Base-by-base conservation (phyloP, 176 grass and related monocot species). In the Cymbopogon citratus region DNA sequence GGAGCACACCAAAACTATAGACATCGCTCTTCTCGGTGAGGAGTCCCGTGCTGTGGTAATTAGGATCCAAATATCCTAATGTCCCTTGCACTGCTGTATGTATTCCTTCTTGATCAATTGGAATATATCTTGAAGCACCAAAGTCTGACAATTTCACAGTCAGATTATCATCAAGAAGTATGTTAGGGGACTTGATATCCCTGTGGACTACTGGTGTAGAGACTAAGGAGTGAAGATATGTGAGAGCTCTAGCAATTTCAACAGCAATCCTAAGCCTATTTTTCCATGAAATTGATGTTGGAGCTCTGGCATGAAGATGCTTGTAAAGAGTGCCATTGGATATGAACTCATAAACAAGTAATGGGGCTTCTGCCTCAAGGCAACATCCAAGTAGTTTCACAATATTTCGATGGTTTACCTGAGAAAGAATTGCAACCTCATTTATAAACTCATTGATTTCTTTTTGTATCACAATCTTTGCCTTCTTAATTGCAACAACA, bases 11-110 rank as follows among this genome's bases (percentile, higher is more conserved):
- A 12, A 81, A 85, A 54, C 81, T 85, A 59, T 89, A 89, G 12
- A 89, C 82, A 85, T 85, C 81, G 3, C 87, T 89, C 48, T 89
- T 89, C 10, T 89, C 61, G 12, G 81, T 85, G 38, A 89, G 12
- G 41, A 66, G 51, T 33, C 87, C 68, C 2, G 69, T 84, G 10
- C 63, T 65, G 19, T 76, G 68, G 26, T 89, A 89, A 33, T 63
- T 77, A 43, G 82, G 87, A 34, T 89, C 82, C 21, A 89, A 44
- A 78, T 89, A 89, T 23, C 87, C 81, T 16, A 75, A 75, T 18
- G 81, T 81, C 31, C 81, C 87, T 76, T 81, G 82, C 11, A 85
- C 46, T 34, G 25, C 25, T 12, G 82, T 89, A 9, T 73, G 75
- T 38, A 85, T 26, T 7, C 54, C 64, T 26, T 75, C 79, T 79